phyloP scores from a whole-genome alignment of 257 asterid genomes.

The Salvia miltiorrhiza region DNA sequence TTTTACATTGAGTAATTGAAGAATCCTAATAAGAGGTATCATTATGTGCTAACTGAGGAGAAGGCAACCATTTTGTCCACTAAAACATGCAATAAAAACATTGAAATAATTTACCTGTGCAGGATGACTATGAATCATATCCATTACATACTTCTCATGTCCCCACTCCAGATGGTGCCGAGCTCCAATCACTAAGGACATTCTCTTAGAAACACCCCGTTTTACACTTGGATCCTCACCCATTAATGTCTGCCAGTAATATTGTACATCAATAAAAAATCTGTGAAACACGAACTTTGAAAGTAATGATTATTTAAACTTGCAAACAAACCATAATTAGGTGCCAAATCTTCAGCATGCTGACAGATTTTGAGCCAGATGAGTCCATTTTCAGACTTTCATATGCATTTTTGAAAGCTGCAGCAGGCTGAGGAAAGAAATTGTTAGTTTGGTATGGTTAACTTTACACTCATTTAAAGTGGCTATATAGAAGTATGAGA shows the following conservation, averaged over 20 bases:
- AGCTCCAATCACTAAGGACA: conserved; percentile 86
- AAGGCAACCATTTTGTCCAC: background rate
- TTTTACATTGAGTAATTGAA: background rate
- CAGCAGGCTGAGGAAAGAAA: conserved; percentile 69
- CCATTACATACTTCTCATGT: conserved; percentile 82
- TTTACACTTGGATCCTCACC: conserved; percentile 61
- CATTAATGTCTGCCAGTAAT: conserved; percentile 54
- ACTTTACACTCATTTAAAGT: conserved; percentile 7
- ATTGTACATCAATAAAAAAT: conserved; percentile 14
- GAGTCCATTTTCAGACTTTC: conserved; percentile 71
- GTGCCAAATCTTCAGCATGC: conserved; percentile 96
- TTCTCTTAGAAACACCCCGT: conserved; percentile 52
- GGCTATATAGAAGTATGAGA: background rate
- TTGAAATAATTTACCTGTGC: conserved; percentile 58
- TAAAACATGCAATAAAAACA: background rate
- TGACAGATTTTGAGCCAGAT: conserved; percentile 83
- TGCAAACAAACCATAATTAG: conserved; percentile 59
- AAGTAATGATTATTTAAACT: conserved; percentile 6
- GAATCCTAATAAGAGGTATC: background rate
- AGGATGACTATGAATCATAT: conserved; percentile 91
- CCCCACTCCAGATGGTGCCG: conserved; percentile 97
- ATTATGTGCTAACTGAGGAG: background rate
- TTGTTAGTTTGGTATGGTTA: conserved; percentile 10
- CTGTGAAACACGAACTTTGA: conserved; percentile 12
- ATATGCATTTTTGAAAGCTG: conserved; percentile 74